These are phyloP conservation scores for Magnaporthales sp. DNA, from an alignment of 2,329 filamentous ascomycete species.

Conservation along the genomic window DNA sequence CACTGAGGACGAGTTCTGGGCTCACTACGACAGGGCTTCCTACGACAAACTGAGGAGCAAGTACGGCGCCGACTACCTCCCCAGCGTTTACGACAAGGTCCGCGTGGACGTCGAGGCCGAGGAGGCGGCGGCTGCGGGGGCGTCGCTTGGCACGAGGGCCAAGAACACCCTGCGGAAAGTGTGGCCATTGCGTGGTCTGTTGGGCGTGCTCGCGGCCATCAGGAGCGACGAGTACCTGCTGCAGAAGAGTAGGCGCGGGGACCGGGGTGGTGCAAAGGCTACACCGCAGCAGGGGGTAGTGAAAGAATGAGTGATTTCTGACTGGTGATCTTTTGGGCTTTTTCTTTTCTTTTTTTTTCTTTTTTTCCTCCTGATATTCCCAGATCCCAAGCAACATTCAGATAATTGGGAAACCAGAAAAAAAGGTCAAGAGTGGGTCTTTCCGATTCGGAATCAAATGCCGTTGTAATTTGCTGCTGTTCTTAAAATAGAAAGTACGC, in stretches of 20 bases:
- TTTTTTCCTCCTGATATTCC: no score
- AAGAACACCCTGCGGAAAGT: constrained; percentile 21
- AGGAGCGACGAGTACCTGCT: constrained; percentile 37
- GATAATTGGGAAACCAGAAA: no score
- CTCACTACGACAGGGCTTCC: constrained; percentile 48
- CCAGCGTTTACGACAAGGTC: constrained; percentile 61
- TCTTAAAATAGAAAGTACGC: neutral
- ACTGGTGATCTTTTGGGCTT: neutral
- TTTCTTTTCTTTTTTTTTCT: neutral
- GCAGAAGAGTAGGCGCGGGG: constrained; percentile 16
- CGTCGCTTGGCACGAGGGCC: constrained; percentile 11
- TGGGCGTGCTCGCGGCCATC: constrained; percentile 35
- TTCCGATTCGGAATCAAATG: neutral
- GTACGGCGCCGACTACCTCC: constrained; percentile 51
- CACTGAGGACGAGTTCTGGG: constrained; percentile 60
- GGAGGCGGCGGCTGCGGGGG: constrained; percentile 12
- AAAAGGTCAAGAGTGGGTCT: neutral
- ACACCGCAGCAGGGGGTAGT: neutral
- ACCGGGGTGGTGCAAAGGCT: neutral
- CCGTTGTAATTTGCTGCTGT: neutral
- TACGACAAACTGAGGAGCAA: constrained; percentile 50
- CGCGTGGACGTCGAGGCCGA: constrained; percentile 35
- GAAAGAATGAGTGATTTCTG: neutral
- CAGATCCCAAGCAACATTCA: no score
- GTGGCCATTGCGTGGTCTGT: constrained; percentile 36